Base-by-base conservation (phyloP, 331 rosid genomes). In the Malus hybrid region DNA sequence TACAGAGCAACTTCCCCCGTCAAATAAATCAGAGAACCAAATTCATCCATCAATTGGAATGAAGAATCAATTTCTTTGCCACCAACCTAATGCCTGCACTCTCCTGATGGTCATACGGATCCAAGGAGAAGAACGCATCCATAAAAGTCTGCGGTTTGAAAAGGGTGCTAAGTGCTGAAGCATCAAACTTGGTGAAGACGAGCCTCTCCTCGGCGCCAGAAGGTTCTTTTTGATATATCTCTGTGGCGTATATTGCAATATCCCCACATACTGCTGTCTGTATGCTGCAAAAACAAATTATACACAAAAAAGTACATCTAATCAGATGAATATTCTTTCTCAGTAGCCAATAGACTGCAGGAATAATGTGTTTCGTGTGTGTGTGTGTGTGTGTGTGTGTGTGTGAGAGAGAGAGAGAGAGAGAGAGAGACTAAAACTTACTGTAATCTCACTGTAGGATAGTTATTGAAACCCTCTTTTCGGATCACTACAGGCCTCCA, bases 391-490 rank as follows among this genome's bases (percentile, higher is more conserved):
- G 33, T 1, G 62, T 34, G 44, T 46, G 46, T 0, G 46, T 2
- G 53, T 42, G 30, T 65, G 24, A 62, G 8, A 5, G 14, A 20
- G 14, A 42, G 48, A 9, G 50, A 42, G 20, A 52, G 56, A 15
- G 30, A 68, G 69, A 53, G 39, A 22, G 30, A 64, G 74, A 15
- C 30, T 68, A 64, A 55, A 77, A 92, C 99, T 92, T 89, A 94
- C 99, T 94, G 88, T 82, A 94, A 68, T 89, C 99, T 90, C 77
- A 83, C 80, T n/a, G 93, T 92, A 29, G 97, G 93, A 82, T 84
- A 85, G 89, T 89, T 89, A 88, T 66, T n/a, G 81, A 75, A 90
- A 68, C 96, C 97, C 6, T 75, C 67, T 84, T 87, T 94, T 75
- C 97, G 89, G 30, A 75, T 34, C 81, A 94, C 97, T 72, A 83